Percentiles rank a stretch among this genome's conserved stretches.
phyloP scores from a whole-genome alignment of 345 rosid genomes.

The Murraya koenigii region DNA sequence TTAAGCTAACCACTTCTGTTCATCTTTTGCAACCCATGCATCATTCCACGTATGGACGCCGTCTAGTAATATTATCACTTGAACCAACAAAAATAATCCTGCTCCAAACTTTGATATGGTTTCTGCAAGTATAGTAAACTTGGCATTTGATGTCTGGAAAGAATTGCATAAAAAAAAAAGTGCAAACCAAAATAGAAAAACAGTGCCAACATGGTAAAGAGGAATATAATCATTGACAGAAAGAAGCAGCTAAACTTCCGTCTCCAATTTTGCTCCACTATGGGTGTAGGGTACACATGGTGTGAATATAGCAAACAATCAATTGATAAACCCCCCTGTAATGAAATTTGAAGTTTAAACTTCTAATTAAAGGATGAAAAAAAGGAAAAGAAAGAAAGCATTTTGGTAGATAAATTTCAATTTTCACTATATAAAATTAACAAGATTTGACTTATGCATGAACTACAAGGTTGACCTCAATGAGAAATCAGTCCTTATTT shows the following conservation, averaged over 20 bases:
- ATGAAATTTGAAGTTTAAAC: background rate
- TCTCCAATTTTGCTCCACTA: background rate
- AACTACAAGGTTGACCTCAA: background rate
- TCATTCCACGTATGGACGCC: constrained; percentile 93
- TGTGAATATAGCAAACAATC: background rate
- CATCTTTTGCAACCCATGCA: constrained; percentile 98
- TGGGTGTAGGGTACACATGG: background rate
- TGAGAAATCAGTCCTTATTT: background rate
- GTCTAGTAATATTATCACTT: constrained; percentile 81
- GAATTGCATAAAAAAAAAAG: background rate
- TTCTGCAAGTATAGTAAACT: constrained; percentile 47
- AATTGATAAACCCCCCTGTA: background rate
- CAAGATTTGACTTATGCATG: background rate
- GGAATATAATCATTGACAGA: background rate
- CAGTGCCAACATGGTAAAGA: background rate
- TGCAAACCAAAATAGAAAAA: constrained; percentile 1
- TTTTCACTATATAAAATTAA: background rate
- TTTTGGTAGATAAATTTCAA: background rate
- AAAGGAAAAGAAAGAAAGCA: background rate
- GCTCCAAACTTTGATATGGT: constrained; percentile 87
- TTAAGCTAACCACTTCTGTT: constrained; percentile 73
- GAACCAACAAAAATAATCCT: constrained; percentile 90
- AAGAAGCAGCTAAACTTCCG: background rate
- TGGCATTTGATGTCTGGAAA: background rate
- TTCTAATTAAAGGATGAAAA: background rate